Conservation (phyloP, 1,139 yeast genomes). For the Sugiyamaella sp. region DNA sequence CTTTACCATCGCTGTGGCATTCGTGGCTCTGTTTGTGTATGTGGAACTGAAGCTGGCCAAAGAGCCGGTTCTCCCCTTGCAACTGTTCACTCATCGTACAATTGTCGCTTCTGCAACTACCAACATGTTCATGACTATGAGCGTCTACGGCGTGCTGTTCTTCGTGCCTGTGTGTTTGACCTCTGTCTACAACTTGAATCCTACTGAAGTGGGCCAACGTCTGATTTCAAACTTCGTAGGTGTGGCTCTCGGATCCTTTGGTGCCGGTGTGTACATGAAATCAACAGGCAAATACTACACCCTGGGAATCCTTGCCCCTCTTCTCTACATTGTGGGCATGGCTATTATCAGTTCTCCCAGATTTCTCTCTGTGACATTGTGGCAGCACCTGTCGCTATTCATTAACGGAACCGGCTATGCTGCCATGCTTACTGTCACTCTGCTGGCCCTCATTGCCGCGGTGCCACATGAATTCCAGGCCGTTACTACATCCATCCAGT, state of each 20-base stretch:
- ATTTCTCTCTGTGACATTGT: slow-evolving; percentile 52
- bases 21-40: slow-evolving; percentile 48
- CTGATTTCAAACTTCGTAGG: slow-evolving; percentile 68
- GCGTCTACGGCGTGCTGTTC: slow-evolving; percentile 56
- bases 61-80: slow-evolving; percentile 71
- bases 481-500: slow-evolving; percentile 72
- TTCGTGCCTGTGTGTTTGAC: slow-evolving; percentile 68
- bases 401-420: slow-evolving; percentile 64
- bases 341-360: slow-evolving; percentile 29
- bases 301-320: slow-evolving; percentile 51
- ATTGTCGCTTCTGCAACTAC: slow-evolving; percentile 65
- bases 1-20: slow-evolving; percentile 35
- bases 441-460: slow-evolving; percentile 67
- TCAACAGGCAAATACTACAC: slow-evolving; percentile 66
- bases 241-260: slow-evolving; percentile 68
- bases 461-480: slow-evolving; percentile 67
- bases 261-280: slow-evolving; percentile 71
- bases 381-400: slow-evolving; percentile 54
- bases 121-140: slow-evolving; percentile 67
- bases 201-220: slow-evolving; percentile 65
- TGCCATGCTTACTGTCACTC: slow-evolving; percentile 63
- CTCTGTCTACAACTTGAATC: slow-evolving; percentile 55
- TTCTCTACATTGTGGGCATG: slow-evolving; percentile 53
- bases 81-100: slow-evolving; percentile 57
- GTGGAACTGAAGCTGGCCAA: slow-evolving; percentile 58